phyloP scores from a whole-genome alignment of 75 land plant species.

The Pinus taeda region DNA sequence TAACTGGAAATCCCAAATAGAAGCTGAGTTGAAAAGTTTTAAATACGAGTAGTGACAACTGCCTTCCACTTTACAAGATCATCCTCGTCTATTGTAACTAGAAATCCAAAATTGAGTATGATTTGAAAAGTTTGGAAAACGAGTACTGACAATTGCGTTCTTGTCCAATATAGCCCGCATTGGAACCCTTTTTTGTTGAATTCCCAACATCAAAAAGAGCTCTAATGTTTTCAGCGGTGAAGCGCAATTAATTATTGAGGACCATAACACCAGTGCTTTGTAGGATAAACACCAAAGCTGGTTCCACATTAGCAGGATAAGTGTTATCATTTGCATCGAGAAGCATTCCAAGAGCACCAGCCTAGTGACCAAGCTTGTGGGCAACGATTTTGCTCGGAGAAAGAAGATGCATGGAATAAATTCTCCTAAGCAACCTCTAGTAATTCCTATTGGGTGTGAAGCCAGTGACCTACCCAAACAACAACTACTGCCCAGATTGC shows the following conservation, averaged over 20 bases:
- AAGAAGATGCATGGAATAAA: too few relatives aligned
- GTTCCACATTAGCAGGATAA: slow-evolving; percentile 15
- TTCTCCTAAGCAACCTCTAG: too few relatives aligned
- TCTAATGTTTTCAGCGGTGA: slow-evolving; percentile 32
- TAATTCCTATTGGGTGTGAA: too few relatives aligned
- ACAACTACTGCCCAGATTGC: too few relatives aligned
- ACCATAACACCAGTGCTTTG: slow-evolving; percentile 26
- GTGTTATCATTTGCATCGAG: slow-evolving; percentile 23
- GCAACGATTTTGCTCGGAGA: too few relatives aligned
- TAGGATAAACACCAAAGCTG: slow-evolving; percentile 27
- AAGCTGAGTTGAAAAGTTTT: too few relatives aligned
- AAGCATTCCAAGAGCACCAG: too few relatives aligned
- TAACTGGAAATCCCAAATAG: too few relatives aligned
- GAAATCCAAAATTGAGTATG: slow-evolving; percentile 45
- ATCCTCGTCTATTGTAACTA: slow-evolving; percentile 52
- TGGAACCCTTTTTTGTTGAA: slow-evolving; percentile 12
- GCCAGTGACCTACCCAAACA: too few relatives aligned
- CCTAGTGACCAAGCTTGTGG: too few relatives aligned
- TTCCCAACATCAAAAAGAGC: slow-evolving; percentile 41
- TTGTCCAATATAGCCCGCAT: too few relatives aligned
- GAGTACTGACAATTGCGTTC: background rate
- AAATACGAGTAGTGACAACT: too few relatives aligned
- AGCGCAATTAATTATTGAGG: slow-evolving; percentile 31
- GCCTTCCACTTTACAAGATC: slow-evolving; percentile 55
- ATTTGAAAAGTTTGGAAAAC: slow-evolving; percentile 1